Percentiles rank a stretch among this genome's conserved stretches.
These are phyloP conservation scores for Cajanus cajan DNA, from an alignment of 306 rosid genomes.

Conservation along the genomic window DNA sequence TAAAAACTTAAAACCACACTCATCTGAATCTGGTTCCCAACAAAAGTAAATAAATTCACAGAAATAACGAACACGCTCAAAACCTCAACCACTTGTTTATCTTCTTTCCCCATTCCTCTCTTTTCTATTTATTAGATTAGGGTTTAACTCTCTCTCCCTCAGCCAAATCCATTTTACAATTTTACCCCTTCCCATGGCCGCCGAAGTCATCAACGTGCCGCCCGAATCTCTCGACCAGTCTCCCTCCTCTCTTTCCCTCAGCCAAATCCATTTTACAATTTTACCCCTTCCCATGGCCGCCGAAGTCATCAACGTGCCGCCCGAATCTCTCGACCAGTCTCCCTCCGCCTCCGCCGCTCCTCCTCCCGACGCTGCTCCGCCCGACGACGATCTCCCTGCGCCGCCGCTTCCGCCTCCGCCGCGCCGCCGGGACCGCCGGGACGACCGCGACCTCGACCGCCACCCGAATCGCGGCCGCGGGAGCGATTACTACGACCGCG, in stretches of 20 bases:
- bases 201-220: constrained; percentile 75
- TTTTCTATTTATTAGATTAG: neutral
- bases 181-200: constrained; percentile 56
- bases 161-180: neutral
- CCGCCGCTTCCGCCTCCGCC: constrained; percentile 31
- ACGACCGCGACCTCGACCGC: constrained; percentile 72
- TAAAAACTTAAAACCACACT: too few species aligned
- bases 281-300: constrained; percentile 63
- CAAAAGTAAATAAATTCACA: too few species aligned
- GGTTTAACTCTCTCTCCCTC: neutral
- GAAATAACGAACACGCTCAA: too few species aligned
- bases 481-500: constrained; percentile 65
- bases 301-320: constrained; percentile 73
- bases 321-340: constrained; percentile 62
- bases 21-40: too few species aligned
- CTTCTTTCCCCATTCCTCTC: neutral
- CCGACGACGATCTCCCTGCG: constrained; percentile 45
- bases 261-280: neutral
- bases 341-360: constrained; percentile 44
- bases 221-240: constrained; percentile 63
- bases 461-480: constrained; percentile 68
- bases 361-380: constrained; percentile 8
- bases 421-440: constrained; percentile 65
- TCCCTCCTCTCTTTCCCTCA: too few species aligned
- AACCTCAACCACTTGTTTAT: neutral